A percentile compares a stretch with the other conserved stretches of the same genome.
These are phyloP conservation scores for Fagus sylvatica DNA, from an alignment of 306 rosid genomes.

Conservation along the genomic window DNA sequence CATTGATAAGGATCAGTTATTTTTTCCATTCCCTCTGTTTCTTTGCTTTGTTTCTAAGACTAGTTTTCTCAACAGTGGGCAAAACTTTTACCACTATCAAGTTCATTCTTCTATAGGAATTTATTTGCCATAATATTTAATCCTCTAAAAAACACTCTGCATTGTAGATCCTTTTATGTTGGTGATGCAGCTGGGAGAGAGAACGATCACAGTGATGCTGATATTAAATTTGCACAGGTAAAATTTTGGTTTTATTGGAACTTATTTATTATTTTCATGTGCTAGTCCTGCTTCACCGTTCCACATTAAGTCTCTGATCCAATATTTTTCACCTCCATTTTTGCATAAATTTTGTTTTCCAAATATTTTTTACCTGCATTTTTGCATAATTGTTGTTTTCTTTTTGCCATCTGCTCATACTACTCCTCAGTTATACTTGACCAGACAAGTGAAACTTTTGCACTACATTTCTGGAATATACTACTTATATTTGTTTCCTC, in stretches of 20 bases:
- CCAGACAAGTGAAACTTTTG: neutral
- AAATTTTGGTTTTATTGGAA: neutral
- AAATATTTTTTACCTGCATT: neutral
- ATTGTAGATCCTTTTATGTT: slow-evolving; percentile 79
- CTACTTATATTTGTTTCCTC: neutral
- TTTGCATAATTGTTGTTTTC: neutral
- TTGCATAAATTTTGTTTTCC: neutral
- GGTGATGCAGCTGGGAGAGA: slow-evolving; percentile 97
- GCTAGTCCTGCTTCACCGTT: neutral
- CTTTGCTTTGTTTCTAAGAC: slow-evolving; percentile 2
- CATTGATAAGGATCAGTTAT: slow-evolving; percentile 79
- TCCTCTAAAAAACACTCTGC: slow-evolving; percentile 24
- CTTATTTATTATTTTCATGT: neutral
- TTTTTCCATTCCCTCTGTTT: slow-evolving; percentile 26
- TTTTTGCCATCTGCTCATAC: neutral
- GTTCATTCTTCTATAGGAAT: slow-evolving; percentile 12
- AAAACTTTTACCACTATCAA: neutral
- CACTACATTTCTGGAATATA: neutral
- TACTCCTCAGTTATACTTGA: neutral
- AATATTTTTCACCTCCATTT: neutral
- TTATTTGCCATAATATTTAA: slow-evolving; percentile 3
- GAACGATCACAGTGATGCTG: slow-evolving; percentile 88
- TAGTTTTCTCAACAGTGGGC: neutral
- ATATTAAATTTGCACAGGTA: slow-evolving; percentile 86
- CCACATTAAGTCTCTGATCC: neutral